phyloP scores from a whole-genome alignment of 805 yeast species.

The Hanseniaspora clermontiae region DNA sequence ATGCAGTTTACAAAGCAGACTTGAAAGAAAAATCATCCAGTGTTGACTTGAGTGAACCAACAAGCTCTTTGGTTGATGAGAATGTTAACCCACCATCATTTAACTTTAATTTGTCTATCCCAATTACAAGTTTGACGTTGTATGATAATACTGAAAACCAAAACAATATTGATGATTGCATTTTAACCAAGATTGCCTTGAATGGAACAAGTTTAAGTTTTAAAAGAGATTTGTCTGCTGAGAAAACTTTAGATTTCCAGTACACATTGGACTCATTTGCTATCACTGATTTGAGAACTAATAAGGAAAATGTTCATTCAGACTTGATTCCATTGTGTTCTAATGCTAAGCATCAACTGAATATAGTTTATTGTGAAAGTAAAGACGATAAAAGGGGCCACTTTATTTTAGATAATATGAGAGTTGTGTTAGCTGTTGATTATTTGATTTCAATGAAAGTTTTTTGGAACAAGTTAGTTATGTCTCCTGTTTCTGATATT shows the following conservation, averaged over 20 bases:
- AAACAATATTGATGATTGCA: slow-evolving; percentile 28
- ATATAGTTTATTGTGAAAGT: slow-evolving; percentile 40
- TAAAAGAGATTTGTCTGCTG: slow-evolving; percentile 42
- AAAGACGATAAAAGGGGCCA: slow-evolving; percentile 54
- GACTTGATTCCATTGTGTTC: slow-evolving; percentile 65
- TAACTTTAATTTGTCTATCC: slow-evolving; percentile 45
- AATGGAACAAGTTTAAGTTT: slow-evolving; percentile 40
- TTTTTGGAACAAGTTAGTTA: slow-evolving; percentile 40
- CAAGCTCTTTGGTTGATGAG: slow-evolving; percentile 10
- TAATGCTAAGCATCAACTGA: slow-evolving; percentile 57
- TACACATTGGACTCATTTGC: slow-evolving; percentile 55
- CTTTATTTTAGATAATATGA: slow-evolving; percentile 28
- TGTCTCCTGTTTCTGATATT: neutral
- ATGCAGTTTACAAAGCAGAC: slow-evolving; percentile 18
- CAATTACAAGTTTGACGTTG: slow-evolving; percentile 48
- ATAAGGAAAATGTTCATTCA: slow-evolving; percentile 55
- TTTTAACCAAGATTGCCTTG: slow-evolving; percentile 47
- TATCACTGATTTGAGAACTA: slow-evolving; percentile 58
- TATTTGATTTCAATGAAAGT: slow-evolving; percentile 62
- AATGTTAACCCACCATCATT: slow-evolving; percentile 24
- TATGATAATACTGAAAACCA: slow-evolving; percentile 39
- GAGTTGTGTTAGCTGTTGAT: slow-evolving; percentile 62
- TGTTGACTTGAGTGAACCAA: slow-evolving; percentile 1
- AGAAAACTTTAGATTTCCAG: slow-evolving; percentile 26
- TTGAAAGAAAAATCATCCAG: slow-evolving; percentile 4